These are phyloP conservation scores for Neonectria faginata DNA, from an alignment of 2,329 filamentous ascomycete genomes.

Conservation along the genomic window DNA sequence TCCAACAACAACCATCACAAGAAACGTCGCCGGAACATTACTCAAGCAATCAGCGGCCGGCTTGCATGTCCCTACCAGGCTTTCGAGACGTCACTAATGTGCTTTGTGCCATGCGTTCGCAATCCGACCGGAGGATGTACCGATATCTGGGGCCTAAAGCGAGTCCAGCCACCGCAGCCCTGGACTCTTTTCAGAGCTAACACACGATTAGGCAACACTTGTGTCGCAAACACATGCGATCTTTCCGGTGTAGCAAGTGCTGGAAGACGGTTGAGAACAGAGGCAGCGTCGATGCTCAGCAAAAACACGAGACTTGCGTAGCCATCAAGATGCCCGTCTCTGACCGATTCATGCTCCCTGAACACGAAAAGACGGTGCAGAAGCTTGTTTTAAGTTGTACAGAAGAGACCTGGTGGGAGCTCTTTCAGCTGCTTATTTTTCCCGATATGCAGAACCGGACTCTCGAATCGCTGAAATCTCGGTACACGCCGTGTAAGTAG, in stretches of 20 bases:
- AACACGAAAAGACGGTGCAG: neutral
- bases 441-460: neutral
- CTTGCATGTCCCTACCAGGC: constrained; percentile 7
- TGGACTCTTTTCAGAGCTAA: neutral
- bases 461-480: neutral
- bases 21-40: too few species aligned
- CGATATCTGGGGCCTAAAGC: constrained; percentile 8
- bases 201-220: constrained; percentile 8
- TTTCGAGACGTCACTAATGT: constrained; percentile 11
- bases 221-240: constrained; percentile 12
- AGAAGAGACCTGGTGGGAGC: neutral
- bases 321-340: neutral
- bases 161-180: neutral
- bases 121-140: constrained; percentile 22
- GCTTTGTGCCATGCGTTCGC: constrained; percentile 16
- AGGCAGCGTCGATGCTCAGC: neutral
- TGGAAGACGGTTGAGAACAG: constrained; percentile 17
- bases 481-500: neutral
- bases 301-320: constrained; percentile 1
- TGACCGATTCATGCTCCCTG: constrained; percentile 9
- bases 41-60: neutral
- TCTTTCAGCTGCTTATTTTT: neutral
- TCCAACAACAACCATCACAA: too few species aligned
- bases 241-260: constrained; percentile 9
- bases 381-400: neutral